Evolutionary conservation across 2,329 filamentous ascomycete species (phyloP), one percentile per base, ranked within the genome.

Genomic region (Ophiocordyceps unilateralis): DNA sequence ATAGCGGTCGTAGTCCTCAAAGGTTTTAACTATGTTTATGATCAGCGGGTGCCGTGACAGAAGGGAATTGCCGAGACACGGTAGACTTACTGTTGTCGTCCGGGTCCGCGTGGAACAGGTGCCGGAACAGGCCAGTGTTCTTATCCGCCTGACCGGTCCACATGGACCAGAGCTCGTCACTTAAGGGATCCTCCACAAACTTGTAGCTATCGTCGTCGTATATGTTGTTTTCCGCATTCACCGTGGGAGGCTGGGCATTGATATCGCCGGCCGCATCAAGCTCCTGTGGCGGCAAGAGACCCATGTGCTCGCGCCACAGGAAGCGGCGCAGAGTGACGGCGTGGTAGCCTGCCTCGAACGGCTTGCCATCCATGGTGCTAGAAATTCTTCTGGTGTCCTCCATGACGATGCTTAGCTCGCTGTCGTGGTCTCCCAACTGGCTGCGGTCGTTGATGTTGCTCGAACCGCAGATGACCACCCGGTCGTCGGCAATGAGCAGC

Each of bases 381-480:
- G 74, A 67, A 2, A 95, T 63, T 5, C 65, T 70, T 9, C 78
- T 78, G 0, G 75, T 81, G 57, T 96, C 89, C 54, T 93, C 81
- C 71, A 95, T 83, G 39, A 96, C 78, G 43, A 95, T 83, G 34
- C 83, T 82, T 34, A 96, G 72, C 58, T 96, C 89, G 41, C 83
- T 91, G 60, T 96, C 89, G 59, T 94, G 89, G 51, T 81, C 76
- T 14, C 89, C 89, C 5, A 91, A 65, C 60, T 94, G 88, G 41
- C 84, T 77, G 43, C 89, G 81, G 57, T 96, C 89, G 58, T 95
- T 96, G 53, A 95, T 70, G 60, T 95, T 96, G 49, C 83, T 85
- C 22, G 81, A 87, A 17, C 86, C 86, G 56, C 86, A 91, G 43
- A 95, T 76, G 2, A 83, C 86, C 40, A 86, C 72, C 43, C 78